These are phyloP conservation scores for Leptographium radiaticola DNA, from an alignment of 2,329 filamentous ascomycete genomes.

Conservation along the genomic window DNA sequence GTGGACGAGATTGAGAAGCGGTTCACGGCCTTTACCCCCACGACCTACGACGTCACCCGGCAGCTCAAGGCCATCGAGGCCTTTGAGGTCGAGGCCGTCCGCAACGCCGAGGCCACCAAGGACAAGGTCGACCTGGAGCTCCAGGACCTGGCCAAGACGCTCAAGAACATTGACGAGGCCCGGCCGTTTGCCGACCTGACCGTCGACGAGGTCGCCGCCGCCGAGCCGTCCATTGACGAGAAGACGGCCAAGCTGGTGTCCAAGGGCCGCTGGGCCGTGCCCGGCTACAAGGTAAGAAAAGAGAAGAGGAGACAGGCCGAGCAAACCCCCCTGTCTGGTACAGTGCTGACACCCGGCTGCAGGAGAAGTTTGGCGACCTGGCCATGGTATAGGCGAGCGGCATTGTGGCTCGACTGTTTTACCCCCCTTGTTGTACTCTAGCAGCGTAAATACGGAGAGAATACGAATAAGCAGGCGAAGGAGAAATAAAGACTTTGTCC, in stretches of 20 bases:
- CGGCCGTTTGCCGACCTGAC: conserved; percentile 94
- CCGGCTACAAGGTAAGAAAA: conserved; percentile 85
- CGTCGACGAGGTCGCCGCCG: conserved; percentile 84
- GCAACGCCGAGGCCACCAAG: conserved; percentile 97
- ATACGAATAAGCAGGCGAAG: not conserved
- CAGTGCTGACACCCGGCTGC: conserved; percentile 30
- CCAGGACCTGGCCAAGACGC: conserved; percentile 82
- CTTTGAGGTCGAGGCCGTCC: conserved; percentile 91
- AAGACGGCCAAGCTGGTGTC: conserved; percentile 89
- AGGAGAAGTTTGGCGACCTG: conserved; percentile 99
- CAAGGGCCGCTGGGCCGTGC: conserved; percentile 96
- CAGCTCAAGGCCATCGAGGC: conserved; percentile 98
- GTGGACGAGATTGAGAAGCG: conserved; percentile 96
- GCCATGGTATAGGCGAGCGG: conserved; percentile 61
- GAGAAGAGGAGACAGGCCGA: too few species aligned
- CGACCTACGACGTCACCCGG: conserved; percentile 80
- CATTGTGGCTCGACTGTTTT: conserved; percentile 16
- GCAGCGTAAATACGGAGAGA: conserved; percentile 45
- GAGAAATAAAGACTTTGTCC: not conserved
- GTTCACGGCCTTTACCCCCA: conserved; percentile 82
- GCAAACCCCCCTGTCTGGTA: not conserved
- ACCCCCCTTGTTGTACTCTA: conserved; percentile 44
- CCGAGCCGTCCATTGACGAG: conserved; percentile 93
- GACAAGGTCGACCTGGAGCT: conserved; percentile 89
- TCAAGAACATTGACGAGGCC: conserved; percentile 94